Conservation (phyloP, 1,139 yeast genomes). For the Meyerozyma elateridarum region DNA sequence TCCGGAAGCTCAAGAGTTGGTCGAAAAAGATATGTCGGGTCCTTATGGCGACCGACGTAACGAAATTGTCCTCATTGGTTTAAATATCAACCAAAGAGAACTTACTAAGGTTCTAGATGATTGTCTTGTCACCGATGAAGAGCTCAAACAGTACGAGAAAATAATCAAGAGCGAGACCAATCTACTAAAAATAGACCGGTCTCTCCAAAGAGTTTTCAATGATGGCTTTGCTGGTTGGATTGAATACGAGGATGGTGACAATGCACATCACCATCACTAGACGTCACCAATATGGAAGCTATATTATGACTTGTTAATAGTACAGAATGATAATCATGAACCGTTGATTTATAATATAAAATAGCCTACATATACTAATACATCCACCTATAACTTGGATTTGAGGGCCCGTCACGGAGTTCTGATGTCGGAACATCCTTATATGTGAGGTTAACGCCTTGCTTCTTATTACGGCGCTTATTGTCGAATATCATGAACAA, state of each 20-base stretch:
- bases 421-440: conserved; percentile 41
- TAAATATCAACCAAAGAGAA: conserved; percentile 23
- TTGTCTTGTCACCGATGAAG: conserved; percentile 35
- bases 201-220: conserved; percentile 24
- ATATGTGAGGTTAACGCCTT: conserved; percentile 38
- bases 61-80: conserved; percentile 42
- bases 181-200: conserved; percentile 25
- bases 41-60: conserved; percentile 40
- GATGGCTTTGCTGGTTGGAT: conserved; percentile 33
- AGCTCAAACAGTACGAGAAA: conserved; percentile 21
- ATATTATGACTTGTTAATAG: too few relatives aligned
- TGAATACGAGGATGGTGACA: conserved; percentile 11
- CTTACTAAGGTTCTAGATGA: conserved; percentile 25
- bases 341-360: not conserved
- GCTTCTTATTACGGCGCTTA: conserved; percentile 33
- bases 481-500: conserved; percentile 35
- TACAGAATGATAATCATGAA: too few relatives aligned
- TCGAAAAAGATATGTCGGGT: conserved; percentile 32
- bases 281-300: too few relatives aligned
- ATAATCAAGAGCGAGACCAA: conserved; percentile 22
- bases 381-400: conserved; percentile 49
- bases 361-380: conserved; percentile 17
- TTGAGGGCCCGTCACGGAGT: conserved; percentile 40
- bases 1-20: conserved; percentile 23
- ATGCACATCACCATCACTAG: too few relatives aligned